These are phyloP conservation scores for Penicillium verrucosum DNA, from an alignment of 2,329 filamentous ascomycete genomes.

Conservation along the genomic window DNA sequence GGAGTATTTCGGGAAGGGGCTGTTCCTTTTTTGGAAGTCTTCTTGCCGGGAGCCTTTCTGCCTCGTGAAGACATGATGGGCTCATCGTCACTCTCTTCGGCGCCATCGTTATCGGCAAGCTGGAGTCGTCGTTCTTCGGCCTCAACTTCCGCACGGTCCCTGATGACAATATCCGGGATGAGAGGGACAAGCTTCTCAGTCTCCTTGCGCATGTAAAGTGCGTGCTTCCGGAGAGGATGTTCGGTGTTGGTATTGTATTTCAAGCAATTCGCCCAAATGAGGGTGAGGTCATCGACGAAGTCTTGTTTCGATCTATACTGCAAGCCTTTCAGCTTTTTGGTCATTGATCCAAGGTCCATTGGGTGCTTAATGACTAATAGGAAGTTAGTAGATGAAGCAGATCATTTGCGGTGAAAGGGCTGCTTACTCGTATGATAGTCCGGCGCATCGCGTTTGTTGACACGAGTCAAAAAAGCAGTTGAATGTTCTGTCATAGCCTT, in stretches of 20 bases:
- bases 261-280: conserved; percentile 97
- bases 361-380: conserved; percentile 81
- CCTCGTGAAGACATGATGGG: conserved; percentile 97
- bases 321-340: conserved; percentile 85
- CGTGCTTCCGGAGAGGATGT: conserved; percentile 86
- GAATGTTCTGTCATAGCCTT: conserved; percentile 98
- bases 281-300: conserved; percentile 86
- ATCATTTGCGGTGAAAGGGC: background rate
- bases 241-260: conserved; percentile 90
- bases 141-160: conserved; percentile 91
- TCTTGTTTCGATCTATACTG: conserved; percentile 87
- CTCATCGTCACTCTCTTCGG: conserved; percentile 92
- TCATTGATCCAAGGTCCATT: conserved; percentile 98
- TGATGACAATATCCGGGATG: conserved; percentile 87
- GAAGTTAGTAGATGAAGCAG: conserved; percentile 20
- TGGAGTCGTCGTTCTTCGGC: conserved; percentile 78
- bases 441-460: conserved; percentile 95
- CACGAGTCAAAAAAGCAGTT: conserved; percentile 86
- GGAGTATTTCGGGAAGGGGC: conserved; percentile 67
- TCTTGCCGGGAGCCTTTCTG: conserved; percentile 77
- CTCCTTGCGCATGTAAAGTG: conserved; percentile 93
- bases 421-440: conserved; percentile 85
- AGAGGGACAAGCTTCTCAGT: conserved; percentile 93
- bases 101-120: conserved; percentile 74
- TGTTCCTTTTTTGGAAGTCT: conserved; percentile 64